Conservation (phyloP, 345 rosid genomes). For the Lumnitzera racemosa region DNA sequence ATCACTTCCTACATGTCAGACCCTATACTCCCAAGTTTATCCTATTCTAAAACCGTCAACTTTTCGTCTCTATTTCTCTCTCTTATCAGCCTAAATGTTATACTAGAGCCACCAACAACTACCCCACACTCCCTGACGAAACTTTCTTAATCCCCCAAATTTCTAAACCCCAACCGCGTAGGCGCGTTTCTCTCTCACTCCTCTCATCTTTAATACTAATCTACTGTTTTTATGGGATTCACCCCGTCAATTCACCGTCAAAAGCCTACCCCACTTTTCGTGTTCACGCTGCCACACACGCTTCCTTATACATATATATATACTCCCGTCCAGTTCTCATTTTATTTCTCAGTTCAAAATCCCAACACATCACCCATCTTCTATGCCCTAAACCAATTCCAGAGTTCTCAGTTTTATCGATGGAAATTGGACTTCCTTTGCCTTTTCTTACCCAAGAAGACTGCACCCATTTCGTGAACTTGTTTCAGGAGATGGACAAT, state of each 20-base stretch:
- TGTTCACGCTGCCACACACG: slow-evolving; percentile 22
- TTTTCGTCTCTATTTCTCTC: too few species aligned
- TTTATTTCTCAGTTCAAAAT: too few species aligned
- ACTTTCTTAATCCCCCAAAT: too few species aligned
- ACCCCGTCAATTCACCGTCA: slow-evolving; percentile 17
- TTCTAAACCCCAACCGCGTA: slow-evolving; percentile 7
- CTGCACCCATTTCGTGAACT: slow-evolving; percentile 16
- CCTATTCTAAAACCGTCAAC: too few species aligned
- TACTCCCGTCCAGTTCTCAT: neutral
- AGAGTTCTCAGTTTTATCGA: neutral
- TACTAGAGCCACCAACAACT: too few species aligned
- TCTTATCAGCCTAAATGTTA: too few species aligned
- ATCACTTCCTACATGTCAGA: too few species aligned
- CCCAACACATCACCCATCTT: neutral
- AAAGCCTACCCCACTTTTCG: slow-evolving; percentile 3
- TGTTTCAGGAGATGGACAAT: slow-evolving; percentile 22
- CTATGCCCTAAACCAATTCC: neutral
- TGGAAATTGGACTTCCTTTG: slow-evolving; percentile 20
- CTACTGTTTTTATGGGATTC: neutral
- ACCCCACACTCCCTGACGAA: too few species aligned
- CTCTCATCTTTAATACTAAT: neutral
- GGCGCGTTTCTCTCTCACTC: neutral
- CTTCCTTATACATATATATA: slow-evolving; percentile 6
- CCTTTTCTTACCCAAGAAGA: slow-evolving; percentile 28
- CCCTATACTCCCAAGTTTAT: too few species aligned